These are phyloP conservation scores for Pelargonium fulgidum DNA, from an alignment of 441 rosid species.

Conservation along the genomic window DNA sequence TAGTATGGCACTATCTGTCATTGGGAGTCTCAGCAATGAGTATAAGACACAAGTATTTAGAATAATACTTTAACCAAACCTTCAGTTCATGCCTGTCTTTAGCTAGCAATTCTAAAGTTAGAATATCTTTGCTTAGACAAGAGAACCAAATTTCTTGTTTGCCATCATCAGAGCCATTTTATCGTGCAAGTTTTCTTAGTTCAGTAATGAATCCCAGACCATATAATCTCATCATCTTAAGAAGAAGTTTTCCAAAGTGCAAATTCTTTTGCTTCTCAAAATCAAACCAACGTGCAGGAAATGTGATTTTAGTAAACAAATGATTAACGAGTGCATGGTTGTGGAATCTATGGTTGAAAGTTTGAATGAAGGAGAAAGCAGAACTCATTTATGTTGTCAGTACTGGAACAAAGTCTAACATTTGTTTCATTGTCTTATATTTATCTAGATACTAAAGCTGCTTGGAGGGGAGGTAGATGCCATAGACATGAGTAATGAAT, in stretches of 20 bases:
- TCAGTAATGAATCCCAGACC: no score
- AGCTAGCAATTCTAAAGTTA: background rate
- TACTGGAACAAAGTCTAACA: background rate
- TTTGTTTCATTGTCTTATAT: background rate
- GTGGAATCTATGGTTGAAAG: no score
- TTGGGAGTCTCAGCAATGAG: background rate
- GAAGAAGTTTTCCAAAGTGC: no score
- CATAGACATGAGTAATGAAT: constrained; percentile 41
- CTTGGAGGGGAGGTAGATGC: constrained; percentile 70
- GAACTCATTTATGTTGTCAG: constrained; percentile 33
- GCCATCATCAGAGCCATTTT: background rate
- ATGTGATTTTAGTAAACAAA: no score
- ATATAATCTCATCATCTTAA: no score
- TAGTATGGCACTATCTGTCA: no score
- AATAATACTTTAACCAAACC: background rate
- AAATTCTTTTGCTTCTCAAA: no score
- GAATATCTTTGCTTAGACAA: no score
- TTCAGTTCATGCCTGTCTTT: background rate
- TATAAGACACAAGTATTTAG: background rate
- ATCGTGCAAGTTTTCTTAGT: background rate
- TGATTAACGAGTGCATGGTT: no score
- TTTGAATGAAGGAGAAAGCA: no score
- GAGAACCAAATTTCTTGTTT: background rate
- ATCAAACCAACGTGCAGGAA: no score
- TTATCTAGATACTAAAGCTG: constrained; percentile 59